Evolutionary conservation across 306 rosid species (phyloP).

Genomic region (Psophocarpus tetragonolobus): DNA sequence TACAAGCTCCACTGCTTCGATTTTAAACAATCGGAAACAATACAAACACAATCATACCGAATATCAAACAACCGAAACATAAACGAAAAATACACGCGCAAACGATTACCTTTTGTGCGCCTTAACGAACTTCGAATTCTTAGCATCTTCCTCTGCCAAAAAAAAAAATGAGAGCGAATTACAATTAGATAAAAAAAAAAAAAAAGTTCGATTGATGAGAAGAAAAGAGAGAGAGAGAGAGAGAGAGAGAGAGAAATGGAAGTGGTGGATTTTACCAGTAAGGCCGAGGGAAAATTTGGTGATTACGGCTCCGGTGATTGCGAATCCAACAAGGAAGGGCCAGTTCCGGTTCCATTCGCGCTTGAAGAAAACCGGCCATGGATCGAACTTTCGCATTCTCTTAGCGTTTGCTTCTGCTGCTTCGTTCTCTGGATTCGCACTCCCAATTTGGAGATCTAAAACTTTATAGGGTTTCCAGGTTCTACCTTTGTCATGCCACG

Average conservation of each 20-base stretch:
- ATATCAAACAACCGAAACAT: not conserved
- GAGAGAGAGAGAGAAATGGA: not conserved
- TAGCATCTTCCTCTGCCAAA: constrained; percentile 38
- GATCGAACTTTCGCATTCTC: constrained; percentile 61
- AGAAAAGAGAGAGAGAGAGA: not conserved
- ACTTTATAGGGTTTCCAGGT: not conserved
- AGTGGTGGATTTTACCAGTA: constrained; percentile 41
- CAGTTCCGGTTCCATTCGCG: constrained; percentile 77
- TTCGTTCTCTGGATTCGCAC: not conserved
- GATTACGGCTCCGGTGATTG: constrained; percentile 54
- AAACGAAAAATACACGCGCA: not conserved
- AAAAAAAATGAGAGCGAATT: not conserved
- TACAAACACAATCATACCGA: not conserved
- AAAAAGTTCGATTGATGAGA: not conserved
- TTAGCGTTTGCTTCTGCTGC: not conserved
- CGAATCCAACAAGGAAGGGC: constrained; percentile 77
- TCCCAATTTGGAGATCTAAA: not conserved
- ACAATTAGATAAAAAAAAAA: not conserved
- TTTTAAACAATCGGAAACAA: not conserved
- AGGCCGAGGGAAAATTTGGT: constrained; percentile 64
- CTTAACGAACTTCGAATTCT: constrained; percentile 34
- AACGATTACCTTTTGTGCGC: constrained; percentile 31
- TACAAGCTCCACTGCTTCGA: not conserved
- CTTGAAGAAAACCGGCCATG: constrained; percentile 81
- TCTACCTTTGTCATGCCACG: not conserved